These are phyloP conservation scores for Dictyostelium discoideum DNA, from an alignment of 78 protist species.

Conservation along the genomic window DNA sequence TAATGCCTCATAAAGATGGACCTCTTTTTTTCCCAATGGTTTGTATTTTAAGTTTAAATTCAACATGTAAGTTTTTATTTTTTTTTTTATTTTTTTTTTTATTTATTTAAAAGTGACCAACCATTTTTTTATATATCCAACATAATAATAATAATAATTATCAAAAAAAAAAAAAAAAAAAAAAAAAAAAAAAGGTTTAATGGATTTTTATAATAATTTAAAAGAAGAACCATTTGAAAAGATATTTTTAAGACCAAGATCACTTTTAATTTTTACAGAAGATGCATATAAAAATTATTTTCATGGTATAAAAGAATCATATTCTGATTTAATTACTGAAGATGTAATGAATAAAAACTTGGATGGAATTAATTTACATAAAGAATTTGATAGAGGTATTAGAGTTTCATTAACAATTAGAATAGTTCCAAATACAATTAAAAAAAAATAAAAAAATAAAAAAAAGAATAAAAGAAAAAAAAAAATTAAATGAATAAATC, in stretches of 20 bases:
- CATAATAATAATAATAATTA: too few relatives aligned
- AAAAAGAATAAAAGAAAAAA: background rate
- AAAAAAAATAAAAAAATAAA: background rate
- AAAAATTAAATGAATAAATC: too few relatives aligned
- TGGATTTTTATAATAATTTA: conserved; percentile 50
- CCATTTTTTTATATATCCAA: too few relatives aligned
- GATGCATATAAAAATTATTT: conserved; percentile 53
- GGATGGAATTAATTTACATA: background rate
- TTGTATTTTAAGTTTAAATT: conserved; percentile 13
- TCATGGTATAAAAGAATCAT: conserved; percentile 59
- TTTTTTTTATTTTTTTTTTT: too few relatives aligned
- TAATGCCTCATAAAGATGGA: conserved; percentile 82
- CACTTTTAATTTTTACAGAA: conserved; percentile 34
- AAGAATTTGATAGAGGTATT: conserved; percentile 34
- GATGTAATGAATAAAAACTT: conserved; percentile 25
- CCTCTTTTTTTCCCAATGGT: conserved; percentile 56
- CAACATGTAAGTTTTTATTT: conserved; percentile 37
- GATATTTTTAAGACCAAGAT: conserved; percentile 27
- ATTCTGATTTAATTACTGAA: conserved; percentile 36
- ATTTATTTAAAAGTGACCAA: too few relatives aligned
- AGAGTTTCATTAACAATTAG: conserved; percentile 59
- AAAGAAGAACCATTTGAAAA: conserved; percentile 15
- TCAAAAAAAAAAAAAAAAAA: too few relatives aligned
- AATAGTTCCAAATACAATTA: conserved; percentile 46
- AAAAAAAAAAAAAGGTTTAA: conserved; percentile 7